Conservation (phyloP, 768 basidiomycete species). For the Cystofilobasidium ferigula region DNA sequence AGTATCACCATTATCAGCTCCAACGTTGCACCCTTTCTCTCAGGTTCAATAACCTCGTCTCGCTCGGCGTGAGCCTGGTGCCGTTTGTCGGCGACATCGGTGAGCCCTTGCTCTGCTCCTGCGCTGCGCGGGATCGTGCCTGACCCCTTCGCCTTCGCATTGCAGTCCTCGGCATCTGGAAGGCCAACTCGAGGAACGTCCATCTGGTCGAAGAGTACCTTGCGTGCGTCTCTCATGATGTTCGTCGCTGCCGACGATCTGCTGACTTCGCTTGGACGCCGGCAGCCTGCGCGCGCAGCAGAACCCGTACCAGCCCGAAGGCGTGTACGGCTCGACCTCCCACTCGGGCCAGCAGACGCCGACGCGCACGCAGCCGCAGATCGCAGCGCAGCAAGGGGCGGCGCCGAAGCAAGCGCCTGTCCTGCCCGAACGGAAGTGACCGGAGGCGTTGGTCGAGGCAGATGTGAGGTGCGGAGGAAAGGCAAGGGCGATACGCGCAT, state of each 20-base stretch:
- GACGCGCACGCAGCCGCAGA: not conserved
- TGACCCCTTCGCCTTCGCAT: no score
- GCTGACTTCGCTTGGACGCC: not conserved
- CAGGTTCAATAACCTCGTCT: slow-evolving; percentile 20
- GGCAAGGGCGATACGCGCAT: no score
- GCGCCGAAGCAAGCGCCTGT: not conserved
- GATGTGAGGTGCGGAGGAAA: no score
- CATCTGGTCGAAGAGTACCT: slow-evolving; percentile 23
- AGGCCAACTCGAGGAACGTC: slow-evolving; percentile 12
- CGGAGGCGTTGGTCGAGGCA: no score
- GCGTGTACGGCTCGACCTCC: not conserved
- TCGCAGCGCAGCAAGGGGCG: not conserved
- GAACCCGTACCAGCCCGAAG: not conserved
- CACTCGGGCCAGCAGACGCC: not conserved
- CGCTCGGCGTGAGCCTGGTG: slow-evolving; percentile 9
- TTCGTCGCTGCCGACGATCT: not conserved
- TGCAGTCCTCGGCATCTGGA: slow-evolving; percentile 18
- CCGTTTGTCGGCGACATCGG: not conserved
- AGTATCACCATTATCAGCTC: not conserved
- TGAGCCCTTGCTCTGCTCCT: not conserved
- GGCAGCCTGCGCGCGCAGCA: slow-evolving; percentile 9
- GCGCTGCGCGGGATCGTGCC: not conserved
- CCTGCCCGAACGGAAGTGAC: not conserved
- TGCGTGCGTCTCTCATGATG: slow-evolving; percentile 7
- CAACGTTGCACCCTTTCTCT: not conserved